These are phyloP conservation scores for Primulina eburnea DNA, from an alignment of 257 asterid genomes.

Conservation along the genomic window DNA sequence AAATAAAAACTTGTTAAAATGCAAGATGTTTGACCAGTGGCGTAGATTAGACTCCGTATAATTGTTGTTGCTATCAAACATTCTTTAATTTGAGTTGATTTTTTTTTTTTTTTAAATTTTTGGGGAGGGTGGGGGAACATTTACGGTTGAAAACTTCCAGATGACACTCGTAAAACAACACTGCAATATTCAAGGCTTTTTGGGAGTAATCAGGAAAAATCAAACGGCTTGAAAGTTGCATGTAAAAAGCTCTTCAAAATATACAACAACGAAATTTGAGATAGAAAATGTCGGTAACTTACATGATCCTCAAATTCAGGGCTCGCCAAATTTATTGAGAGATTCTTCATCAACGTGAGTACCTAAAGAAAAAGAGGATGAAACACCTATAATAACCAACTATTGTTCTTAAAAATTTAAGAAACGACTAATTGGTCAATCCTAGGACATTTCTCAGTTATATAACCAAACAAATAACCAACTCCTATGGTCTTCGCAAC, in stretches of 20 bases:
- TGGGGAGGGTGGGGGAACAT: no score
- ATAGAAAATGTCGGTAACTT: not conserved
- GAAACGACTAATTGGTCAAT: conserved; percentile 6
- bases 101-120: no score
- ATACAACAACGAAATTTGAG: no score
- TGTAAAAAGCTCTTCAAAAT: not conserved
- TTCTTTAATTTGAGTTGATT: no score
- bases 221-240: not conserved
- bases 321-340: conserved; percentile 35
- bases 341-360: conserved; percentile 42
- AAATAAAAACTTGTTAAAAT: no score
- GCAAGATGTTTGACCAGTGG: no score
- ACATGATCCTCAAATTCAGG: conserved; percentile 38
- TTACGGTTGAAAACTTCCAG: no score
- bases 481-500: not conserved
- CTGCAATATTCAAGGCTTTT: no score
- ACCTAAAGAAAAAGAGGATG: conserved; percentile 22
- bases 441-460: not conserved
- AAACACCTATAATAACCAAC: not conserved
- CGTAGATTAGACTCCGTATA: not conserved
- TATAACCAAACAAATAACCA: not conserved
- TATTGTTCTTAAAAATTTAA: not conserved
- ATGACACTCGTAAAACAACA: no score
- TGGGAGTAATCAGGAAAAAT: not conserved
- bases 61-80: not conserved